Conservation (phyloP, 495 filamentous ascomycete genomes). For the Penicillium mononematosum region DNA sequence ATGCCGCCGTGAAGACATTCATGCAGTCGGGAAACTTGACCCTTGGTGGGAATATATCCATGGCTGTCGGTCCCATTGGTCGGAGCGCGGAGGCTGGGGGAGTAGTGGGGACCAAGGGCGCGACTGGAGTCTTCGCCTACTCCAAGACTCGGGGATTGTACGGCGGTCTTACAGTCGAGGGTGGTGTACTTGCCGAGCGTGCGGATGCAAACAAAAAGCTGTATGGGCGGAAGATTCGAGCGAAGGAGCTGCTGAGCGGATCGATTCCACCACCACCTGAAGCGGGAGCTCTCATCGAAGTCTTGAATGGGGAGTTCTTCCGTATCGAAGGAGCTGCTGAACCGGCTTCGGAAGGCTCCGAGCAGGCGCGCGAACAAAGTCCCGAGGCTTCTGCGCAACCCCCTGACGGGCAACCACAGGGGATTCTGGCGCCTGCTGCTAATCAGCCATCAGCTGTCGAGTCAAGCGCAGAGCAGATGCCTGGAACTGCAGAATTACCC, state of each 20-base stretch:
- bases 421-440: neutral
- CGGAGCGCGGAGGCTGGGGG: constrained; percentile 88
- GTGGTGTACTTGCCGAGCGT: constrained; percentile 80
- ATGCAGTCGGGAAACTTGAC: constrained; percentile 81
- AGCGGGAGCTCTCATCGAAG: constrained; percentile 71
- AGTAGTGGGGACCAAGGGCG: constrained; percentile 72
- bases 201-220: constrained; percentile 89
- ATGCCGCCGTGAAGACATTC: constrained; percentile 82
- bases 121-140: constrained; percentile 87
- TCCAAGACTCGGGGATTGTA: constrained; percentile 93
- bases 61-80: constrained; percentile 86
- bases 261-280: constrained; percentile 70
- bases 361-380: neutral
- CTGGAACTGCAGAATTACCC: neutral
- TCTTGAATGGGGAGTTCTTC: constrained; percentile 55
- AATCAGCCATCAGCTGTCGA: neutral
- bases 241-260: constrained; percentile 76
- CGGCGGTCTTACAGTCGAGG: constrained; percentile 85
- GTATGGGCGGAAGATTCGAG: constrained; percentile 74
- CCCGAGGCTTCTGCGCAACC: neutral
- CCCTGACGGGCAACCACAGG: neutral
- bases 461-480: neutral
- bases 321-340: neutral
- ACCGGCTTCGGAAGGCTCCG: neutral
- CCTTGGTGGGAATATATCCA: constrained; percentile 86